Base-by-base conservation (phyloP, 2,329 filamentous ascomycete genomes). In the Aspergillus terreus region DNA sequence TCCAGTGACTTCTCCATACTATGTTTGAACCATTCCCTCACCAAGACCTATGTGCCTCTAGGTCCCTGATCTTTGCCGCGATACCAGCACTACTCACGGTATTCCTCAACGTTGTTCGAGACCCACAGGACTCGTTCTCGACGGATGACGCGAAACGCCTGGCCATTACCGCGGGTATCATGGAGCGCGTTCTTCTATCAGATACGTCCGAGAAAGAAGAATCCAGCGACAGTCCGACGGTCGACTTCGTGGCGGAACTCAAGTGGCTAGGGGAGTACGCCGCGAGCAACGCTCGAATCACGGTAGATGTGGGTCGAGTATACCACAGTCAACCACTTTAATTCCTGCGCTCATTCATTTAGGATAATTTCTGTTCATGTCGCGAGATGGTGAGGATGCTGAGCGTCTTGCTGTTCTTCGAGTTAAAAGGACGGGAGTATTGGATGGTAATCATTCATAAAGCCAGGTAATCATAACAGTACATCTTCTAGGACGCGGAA, bases 21-120 rank as follows among this genome's bases (percentile, higher is more conserved):
- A 6, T 33, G 12, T 33, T 7, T 33, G 30, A 12, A 12, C 6
- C 30, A 6, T 33, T 33, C 30, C 30, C 30, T 33, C 30, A 33
- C 30, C 30, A 33, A 12, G 12, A 7, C 30, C 30, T 7, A 33
- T 12, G 30, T 7, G 30, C n/a, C 12, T 33, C 12, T 33, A 79
- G 78, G 76, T 58, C 75, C 33, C 63, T 79, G 12, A 63, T 78
- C 1, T 80, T 78, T 49, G 81, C 81, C 41, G 78, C 78, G 1
- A 72, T 78, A 33, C 71, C 75, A 0, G 78, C 78, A 0, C 64
- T 78, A 15, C 63, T 79, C 50, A 73, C 71, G 1, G 61, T 81
- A 0, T 81, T 81, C 54, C 76, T 74, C 63, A 77, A 76, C 49
- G 69, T 81, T 11, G 56, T 81, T 0, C 60, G 65, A 12, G 63